These are phyloP conservation scores for Fusarium lyarnte DNA, from an alignment of 2,329 filamentous ascomycete species.

Conservation along the genomic window DNA sequence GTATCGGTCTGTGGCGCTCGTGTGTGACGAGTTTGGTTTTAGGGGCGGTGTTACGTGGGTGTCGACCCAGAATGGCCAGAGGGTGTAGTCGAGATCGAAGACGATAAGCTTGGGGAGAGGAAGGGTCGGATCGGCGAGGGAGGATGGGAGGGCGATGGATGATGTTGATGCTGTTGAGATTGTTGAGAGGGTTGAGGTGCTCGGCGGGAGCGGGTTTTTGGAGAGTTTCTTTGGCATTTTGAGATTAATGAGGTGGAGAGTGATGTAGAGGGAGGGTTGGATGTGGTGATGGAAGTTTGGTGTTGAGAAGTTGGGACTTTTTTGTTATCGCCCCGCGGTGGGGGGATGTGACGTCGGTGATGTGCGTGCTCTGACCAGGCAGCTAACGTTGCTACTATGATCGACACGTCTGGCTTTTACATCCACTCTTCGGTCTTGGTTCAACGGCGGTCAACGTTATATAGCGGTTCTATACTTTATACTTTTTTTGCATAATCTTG, in stretches of 20 bases:
- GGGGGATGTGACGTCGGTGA: conserved; percentile 15
- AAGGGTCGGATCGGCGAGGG: conserved; percentile 61
- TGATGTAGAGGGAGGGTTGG: no score
- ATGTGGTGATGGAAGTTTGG: conserved; percentile 3
- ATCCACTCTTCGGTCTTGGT: background rate
- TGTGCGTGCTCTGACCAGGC: background rate
- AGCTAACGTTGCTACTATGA: background rate
- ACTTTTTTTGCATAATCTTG: background rate
- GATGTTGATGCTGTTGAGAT: conserved; percentile 48
- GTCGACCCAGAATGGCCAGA: conserved; percentile 99
- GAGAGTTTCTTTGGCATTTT: conserved; percentile 49
- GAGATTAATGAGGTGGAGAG: background rate
- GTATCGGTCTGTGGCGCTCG: conserved; percentile 60
- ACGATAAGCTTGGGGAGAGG: conserved; percentile 86
- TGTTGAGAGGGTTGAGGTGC: conserved; percentile 35
- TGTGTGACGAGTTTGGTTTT: conserved; percentile 56
- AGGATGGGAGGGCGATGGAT: conserved; percentile 48
- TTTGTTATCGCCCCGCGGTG: conserved; percentile 13
- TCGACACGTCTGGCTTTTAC: background rate
- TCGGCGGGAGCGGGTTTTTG: conserved; percentile 39
- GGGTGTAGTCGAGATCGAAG: conserved; percentile 96
- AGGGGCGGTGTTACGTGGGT: conserved; percentile 86
- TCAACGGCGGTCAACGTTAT: background rate
- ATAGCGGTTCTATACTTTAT: background rate
- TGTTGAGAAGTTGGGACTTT: conserved; percentile 23